These are phyloP conservation scores for Magnolia sinica DNA, from an alignment of 164 flowering plant species.

Conservation along the genomic window DNA sequence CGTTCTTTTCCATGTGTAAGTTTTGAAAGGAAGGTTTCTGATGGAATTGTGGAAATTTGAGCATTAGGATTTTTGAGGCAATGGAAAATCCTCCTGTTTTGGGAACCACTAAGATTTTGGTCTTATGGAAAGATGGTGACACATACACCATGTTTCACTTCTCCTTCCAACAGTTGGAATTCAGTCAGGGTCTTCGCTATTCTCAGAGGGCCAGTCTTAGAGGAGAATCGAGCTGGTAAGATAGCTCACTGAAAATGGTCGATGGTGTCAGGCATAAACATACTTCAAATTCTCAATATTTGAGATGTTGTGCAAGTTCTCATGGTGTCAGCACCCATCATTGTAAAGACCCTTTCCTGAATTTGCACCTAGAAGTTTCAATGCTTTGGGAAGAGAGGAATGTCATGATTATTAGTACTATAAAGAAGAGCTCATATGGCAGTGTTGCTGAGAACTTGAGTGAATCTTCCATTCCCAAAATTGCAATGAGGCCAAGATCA, in stretches of 20 bases:
- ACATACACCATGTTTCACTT: constrained; percentile 31
- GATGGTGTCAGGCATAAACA: constrained; percentile 27
- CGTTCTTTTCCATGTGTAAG: background rate
- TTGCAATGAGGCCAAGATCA: constrained; percentile 76
- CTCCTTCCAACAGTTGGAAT: constrained; percentile 39
- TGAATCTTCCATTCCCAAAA: constrained; percentile 39
- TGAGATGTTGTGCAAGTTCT: constrained; percentile 52
- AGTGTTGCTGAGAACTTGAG: constrained; percentile 46
- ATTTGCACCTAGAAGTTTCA: constrained; percentile 80
- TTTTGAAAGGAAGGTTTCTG: background rate
- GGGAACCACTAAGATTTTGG: background rate
- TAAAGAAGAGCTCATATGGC: constrained; percentile 45
- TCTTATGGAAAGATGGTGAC: constrained; percentile 39
- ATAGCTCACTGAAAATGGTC: constrained; percentile 28
- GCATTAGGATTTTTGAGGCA: background rate
- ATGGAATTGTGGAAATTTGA: background rate
- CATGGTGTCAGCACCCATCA: constrained; percentile 44
- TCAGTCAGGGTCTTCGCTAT: constrained; percentile 42
- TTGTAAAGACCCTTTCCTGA: constrained; percentile 65
- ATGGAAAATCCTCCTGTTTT: background rate
- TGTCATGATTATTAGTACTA: constrained; percentile 33
- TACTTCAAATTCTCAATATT: constrained; percentile 12
- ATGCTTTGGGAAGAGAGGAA: constrained; percentile 74
- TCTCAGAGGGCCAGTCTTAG: constrained; percentile 39
- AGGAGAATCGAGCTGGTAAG: constrained; percentile 28